Evolutionary conservation across 1,139 yeast genomes (phyloP), one percentile per base, ranked within the genome.

Genomic region (Arxiozyma bovina): DNA sequence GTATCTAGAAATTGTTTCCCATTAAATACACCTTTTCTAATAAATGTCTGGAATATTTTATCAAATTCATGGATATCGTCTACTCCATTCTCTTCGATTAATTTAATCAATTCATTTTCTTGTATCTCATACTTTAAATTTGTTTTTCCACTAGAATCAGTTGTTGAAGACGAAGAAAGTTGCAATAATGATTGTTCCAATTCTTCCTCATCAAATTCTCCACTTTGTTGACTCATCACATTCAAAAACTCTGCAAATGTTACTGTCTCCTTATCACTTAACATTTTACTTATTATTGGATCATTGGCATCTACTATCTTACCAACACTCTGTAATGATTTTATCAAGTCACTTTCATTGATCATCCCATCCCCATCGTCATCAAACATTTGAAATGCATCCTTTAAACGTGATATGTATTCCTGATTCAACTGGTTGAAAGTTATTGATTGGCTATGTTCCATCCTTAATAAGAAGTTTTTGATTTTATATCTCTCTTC

Each of bases 311-410:
- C 64, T 18, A 68, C 60, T 1, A 65, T 63, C n/a, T 75, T 71
- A 63, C 69, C 89, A 72, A 73, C 77, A 52, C 71, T 82, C 64
- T 77, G 73, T 61, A 84, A 77, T 56, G 87, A 74, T 44, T 78
- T 77, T 45, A 73, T 72, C 58, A 91, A 66, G 66, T 91, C 96
- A 1, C 73, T 73, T 27, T 73, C 68, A 1, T 85, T 74, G 50
- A 91, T 81, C 11, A 71, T 65, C 1, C 93, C 89, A 62, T 89
- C 93, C 43, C 87, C 83, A 58, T 90, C 94, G 43, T 87, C 87
- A 65, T 91, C 98, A n/a, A 91, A 80, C 61, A 89, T 70, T 42
- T 77, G 73, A 59, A 79, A 81, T 4, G 82, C 75, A 58, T 79
- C 83, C 53, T 77, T 75, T 46, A 81, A 66, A 53, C 73, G 77